Percentiles rank a stretch among this genome's conserved stretches.
Evolutionary conservation across 116 monocot species (phyloP).

Genomic region (Dioscorea cayenensis): DNA sequence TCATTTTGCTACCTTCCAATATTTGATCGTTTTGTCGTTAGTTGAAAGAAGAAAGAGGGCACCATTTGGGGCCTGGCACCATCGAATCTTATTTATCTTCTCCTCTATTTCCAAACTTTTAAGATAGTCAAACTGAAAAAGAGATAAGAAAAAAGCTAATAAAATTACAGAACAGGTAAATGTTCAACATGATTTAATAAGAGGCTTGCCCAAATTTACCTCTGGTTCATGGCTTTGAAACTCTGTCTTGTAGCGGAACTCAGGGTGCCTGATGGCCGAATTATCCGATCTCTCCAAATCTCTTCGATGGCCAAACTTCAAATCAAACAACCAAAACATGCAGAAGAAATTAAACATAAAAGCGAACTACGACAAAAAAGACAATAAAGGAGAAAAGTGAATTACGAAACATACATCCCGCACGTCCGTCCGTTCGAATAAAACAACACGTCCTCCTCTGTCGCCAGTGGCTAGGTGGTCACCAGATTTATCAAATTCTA

Average conservation of each 20-base stretch:
- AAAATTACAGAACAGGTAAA: slow-evolving; percentile 3
- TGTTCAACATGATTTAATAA: not conserved
- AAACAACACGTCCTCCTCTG: slow-evolving; percentile 75
- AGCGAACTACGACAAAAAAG: not conserved
- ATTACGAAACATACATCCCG: slow-evolving; percentile 38
- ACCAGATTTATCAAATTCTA: slow-evolving; percentile 82
- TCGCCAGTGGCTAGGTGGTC: slow-evolving; percentile 76
- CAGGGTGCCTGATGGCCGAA: slow-evolving; percentile 51
- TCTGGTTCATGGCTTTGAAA: slow-evolving; percentile 94
- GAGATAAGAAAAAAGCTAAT: not conserved
- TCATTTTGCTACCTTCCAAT: slow-evolving; percentile 42
- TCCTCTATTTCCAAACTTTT: slow-evolving; percentile 91
- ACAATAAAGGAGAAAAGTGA: not conserved
- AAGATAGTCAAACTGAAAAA: slow-evolving; percentile 66
- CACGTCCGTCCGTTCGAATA: slow-evolving; percentile 65
- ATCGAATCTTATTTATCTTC: slow-evolving; percentile 70
- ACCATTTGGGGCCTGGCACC: slow-evolving; percentile 64
- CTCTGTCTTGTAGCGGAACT: slow-evolving; percentile 73
- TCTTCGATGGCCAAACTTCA: slow-evolving; percentile 32
- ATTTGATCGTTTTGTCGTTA: slow-evolving; percentile 77
- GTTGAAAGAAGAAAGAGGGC: slow-evolving; percentile 79
- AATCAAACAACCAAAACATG: slow-evolving; percentile 3
- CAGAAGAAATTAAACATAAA: not conserved
- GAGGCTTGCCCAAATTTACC: slow-evolving; percentile 15
- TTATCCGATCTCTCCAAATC: slow-evolving; percentile 50